phyloP scores from a whole-genome alignment of 306 rosid genomes.

The Dryas alaskensis region DNA sequence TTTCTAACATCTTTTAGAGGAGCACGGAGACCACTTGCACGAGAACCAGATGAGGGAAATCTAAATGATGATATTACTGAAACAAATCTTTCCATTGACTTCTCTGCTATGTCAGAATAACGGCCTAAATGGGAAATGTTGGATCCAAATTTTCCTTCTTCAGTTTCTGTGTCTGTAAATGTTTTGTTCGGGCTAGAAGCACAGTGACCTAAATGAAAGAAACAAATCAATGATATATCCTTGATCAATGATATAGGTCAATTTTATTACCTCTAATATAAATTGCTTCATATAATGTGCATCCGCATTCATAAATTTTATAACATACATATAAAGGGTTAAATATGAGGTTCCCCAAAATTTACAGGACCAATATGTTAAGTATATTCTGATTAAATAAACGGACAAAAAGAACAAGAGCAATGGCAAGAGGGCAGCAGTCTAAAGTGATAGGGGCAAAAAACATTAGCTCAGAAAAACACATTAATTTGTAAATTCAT shows the following conservation, averaged over 20 bases:
- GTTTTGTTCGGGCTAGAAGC: slow-evolving; percentile 29
- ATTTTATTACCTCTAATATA: neutral
- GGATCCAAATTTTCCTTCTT: slow-evolving; percentile 61
- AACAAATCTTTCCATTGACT: slow-evolving; percentile 75
- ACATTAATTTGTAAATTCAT: neutral
- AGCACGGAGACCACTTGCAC: slow-evolving; percentile 93
- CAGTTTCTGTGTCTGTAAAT: slow-evolving; percentile 23
- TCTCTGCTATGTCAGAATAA: slow-evolving; percentile 80
- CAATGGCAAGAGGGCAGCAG: no score
- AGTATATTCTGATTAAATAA: no score
- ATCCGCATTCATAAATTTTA: neutral
- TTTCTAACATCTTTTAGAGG: slow-evolving; percentile 69
- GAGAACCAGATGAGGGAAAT: slow-evolving; percentile 70
- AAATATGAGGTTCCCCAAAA: no score
- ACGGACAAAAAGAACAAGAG: no score
- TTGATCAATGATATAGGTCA: neutral
- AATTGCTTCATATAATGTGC: neutral
- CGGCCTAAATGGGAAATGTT: slow-evolving; percentile 72
- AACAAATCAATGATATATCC: neutral
- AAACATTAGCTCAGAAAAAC: neutral
- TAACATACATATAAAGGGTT: no score
- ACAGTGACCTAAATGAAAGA: slow-evolving; percentile 36
- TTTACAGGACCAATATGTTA: no score
- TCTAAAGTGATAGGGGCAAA: neutral
- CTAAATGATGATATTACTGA: slow-evolving; percentile 62